Evolutionary conservation across 129 eudicot genomes (phyloP), one percentile per base, ranked within the genome.

Genomic region (Centrapalus pauciflorus): DNA sequence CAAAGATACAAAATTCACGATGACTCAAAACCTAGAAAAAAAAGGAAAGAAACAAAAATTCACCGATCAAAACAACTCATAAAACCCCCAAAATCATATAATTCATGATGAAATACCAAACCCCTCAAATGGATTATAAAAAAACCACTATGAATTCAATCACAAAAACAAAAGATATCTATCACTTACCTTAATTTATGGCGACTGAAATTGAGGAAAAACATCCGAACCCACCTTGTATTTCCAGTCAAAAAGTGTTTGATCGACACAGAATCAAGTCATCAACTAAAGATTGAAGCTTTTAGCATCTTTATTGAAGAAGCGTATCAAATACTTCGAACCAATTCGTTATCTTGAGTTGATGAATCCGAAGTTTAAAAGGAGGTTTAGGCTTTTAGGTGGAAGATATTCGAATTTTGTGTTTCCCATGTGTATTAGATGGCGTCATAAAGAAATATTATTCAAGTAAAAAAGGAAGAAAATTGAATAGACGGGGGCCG

Each of bases 381-480:
- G 35, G 35, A 55, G 26, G 32, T 45, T 71, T 38, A 3, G 48
- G 68, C 27, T 55, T 63, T 55, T 23, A 38, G 23, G 30, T 0
- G 27, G 40, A 55, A 34, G 25, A 48, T 27, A 38, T 69, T 56
- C 0, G 75, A 57, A 30, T 57, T 40, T 56, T 70, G 58, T 40
- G n/a, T 70, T 37, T 68, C 57, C 75, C 76, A 71, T 71, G 69
- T 71, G 69, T 9, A 49, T 61, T 23, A 28, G 66, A 70, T 70
- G 76, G 76, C 61, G 60, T 71, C 76, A 71, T 59, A 71, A 71
- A 71, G 40, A 71, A 71, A 34, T n/a, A 48, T 46, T 26, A 30
- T 34, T 68, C 13, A 37, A 54, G 54, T 1, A 68, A 23, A 2
- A 34, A 34, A 38, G 14, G 0, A 35, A 25, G 19, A 37, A 6